phyloP scores from a whole-genome alignment of 768 basidiomycete genomes.

The Candolleomyces eurysporus region DNA sequence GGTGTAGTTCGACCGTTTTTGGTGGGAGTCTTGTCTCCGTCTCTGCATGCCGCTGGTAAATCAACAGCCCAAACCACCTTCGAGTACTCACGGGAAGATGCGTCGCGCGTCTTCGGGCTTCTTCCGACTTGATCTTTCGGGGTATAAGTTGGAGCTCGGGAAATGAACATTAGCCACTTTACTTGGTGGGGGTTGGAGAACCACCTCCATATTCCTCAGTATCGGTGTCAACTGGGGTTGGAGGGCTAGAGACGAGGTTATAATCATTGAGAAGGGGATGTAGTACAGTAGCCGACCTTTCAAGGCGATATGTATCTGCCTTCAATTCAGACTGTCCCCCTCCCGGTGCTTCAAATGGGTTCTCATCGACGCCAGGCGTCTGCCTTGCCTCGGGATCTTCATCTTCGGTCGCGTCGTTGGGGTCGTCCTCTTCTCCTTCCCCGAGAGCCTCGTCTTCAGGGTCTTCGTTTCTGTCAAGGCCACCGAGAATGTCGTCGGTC shows the following conservation, averaged over 20 bases:
- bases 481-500: conserved; percentile 12
- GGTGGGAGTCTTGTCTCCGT: neutral
- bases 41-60: neutral
- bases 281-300: neutral
- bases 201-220: neutral
- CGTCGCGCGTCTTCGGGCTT: too few species aligned
- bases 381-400: conserved; percentile 4
- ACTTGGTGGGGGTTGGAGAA: neutral
- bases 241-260: neutral
- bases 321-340: neutral
- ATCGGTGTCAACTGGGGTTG: neutral
- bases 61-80: too few species aligned
- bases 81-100: too few species aligned
- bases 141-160: neutral
- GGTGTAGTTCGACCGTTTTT: neutral
- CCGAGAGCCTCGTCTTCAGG: conserved; percentile 28
- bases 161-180: neutral
- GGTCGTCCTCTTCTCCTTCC: conserved; percentile 21
- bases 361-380: neutral
- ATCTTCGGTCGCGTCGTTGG: conserved; percentile 12
- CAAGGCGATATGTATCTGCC: neutral
- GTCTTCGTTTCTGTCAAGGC: conserved; percentile 19
- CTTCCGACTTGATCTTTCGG: neutral
- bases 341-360: neutral
- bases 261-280: neutral